phyloP scores from a whole-genome alignment of 805 yeast species.

The Blastobotrys parvus region DNA sequence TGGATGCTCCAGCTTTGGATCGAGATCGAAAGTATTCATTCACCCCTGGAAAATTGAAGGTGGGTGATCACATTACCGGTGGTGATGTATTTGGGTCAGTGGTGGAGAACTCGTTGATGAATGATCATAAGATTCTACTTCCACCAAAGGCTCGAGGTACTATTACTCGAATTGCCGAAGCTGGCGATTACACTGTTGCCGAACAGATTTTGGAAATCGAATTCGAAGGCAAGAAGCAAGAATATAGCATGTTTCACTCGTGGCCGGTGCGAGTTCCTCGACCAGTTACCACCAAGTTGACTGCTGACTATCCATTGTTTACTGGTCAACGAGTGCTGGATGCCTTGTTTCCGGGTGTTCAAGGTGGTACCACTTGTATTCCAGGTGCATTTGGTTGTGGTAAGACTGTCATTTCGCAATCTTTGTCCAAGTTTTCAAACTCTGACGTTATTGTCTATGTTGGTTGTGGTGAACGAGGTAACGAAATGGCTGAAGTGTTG shows the following conservation, averaged over 20 bases:
- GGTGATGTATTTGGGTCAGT: slow-evolving; percentile 95
- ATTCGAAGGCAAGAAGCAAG: slow-evolving; percentile 75
- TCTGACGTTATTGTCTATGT: slow-evolving; percentile 94
- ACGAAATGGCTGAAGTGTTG: slow-evolving; percentile 98
- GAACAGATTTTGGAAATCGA: slow-evolving; percentile 89
- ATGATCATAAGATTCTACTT: slow-evolving; percentile 86
- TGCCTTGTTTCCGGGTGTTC: slow-evolving; percentile 97
- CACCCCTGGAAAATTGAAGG: slow-evolving; percentile 67
- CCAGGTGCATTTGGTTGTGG: slow-evolving; percentile 99
- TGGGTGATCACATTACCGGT: slow-evolving; percentile 96
- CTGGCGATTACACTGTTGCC: slow-evolving; percentile 87
- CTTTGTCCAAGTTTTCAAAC: slow-evolving; percentile 93
- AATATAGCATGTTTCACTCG: slow-evolving; percentile 91
- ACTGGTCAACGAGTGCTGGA: slow-evolving; percentile 99
- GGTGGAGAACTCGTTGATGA: slow-evolving; percentile 85
- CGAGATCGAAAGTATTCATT: slow-evolving; percentile 80
- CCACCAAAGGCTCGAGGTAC: slow-evolving; percentile 99
- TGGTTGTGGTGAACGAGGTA: slow-evolving; percentile 96
- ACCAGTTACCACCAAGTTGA: slow-evolving; percentile 89
- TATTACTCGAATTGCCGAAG: slow-evolving; percentile 75
- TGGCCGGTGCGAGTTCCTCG: slow-evolving; percentile 99
- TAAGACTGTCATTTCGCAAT: slow-evolving; percentile 96
- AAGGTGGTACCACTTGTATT: slow-evolving; percentile 99
- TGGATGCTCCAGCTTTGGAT: slow-evolving; percentile 89
- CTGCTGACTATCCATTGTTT: slow-evolving; percentile 90